Evolutionary conservation across 257 asterid genomes (phyloP), one percentile per base, ranked within the genome.

Genomic region (Rhazya stricta): DNA sequence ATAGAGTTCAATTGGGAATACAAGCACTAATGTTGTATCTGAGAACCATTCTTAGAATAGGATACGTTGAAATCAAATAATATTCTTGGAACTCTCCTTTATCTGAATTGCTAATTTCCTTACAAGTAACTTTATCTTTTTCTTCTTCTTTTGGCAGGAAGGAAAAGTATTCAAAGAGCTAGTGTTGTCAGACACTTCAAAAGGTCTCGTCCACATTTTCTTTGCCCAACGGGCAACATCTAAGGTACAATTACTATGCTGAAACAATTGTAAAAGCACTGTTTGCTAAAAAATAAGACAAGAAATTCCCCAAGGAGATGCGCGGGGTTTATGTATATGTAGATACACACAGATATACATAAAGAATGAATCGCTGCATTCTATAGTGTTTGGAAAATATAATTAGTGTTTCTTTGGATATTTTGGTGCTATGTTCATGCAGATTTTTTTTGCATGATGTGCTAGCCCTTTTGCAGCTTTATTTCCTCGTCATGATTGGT

Each of bases 131-230:
- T 7, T 61, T 81, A 69, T 9, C 23, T 30, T n/a, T n/a, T 36
- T 80, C 39, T 77, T 37, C 9, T 30, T 25, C 74, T 69, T 74
- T 81, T 80, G 77, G 82, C 91, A 92, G 98, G 98, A 92, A 79
- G 79, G 89, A 48, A 83, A 80, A 72, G 88, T 81, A 39, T 89
- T 87, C 78, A 86, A 85, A 79, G 85, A 86, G 84, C 84, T 95
- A 42, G 90, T 92, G 62, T 71, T 81, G 66, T 80, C 93, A 71
- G 90, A 87, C 82, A 82, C 96, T 15, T 85, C 96, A 27, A 95
- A 84, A 85, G 98, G 94, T 83, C 96, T 95, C 54, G 92, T 92
- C 79, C 98, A 95, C 81, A 88, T 92, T 27, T 95, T 92, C 84
- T 92, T 95, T 72, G 81, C 98, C 73, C 98, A 89, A 83, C 88